A percentile compares a stretch with the other conserved stretches of the same genome.
Evolutionary conservation across 768 basidiomycete genomes (phyloP).

Genomic region (Pleurotus platypus): DNA sequence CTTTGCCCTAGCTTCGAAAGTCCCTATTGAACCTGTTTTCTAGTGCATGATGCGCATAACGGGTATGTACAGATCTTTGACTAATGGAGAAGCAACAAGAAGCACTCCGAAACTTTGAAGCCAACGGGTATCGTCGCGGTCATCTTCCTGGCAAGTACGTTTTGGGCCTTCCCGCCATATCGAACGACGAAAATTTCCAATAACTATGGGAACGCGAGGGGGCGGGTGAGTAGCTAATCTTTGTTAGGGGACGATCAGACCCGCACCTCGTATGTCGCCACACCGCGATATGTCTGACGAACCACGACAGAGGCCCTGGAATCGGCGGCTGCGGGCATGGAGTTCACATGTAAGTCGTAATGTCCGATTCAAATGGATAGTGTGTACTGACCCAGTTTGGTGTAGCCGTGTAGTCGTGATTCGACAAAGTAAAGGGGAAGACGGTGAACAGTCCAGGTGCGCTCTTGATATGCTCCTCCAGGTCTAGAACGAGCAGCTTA

Average conservation of each 20-base stretch:
- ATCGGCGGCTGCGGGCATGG: constrained; percentile 12
- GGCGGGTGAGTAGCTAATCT: background rate
- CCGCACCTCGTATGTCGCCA: constrained; percentile 14
- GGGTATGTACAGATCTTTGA: too few relatives aligned
- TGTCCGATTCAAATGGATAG: background rate
- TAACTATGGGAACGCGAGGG: constrained; percentile 12
- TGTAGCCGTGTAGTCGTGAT: constrained; percentile 16
- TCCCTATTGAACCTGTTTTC: too few relatives aligned
- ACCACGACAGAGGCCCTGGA: constrained; percentile 17
- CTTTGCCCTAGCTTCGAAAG: too few relatives aligned
- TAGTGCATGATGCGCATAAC: too few relatives aligned
- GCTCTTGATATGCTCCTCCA: constrained; percentile 18
- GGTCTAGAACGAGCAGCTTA: constrained; percentile 3
- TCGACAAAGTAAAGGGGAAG: constrained; percentile 17
- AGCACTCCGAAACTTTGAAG: too few relatives aligned
- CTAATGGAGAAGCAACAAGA: too few relatives aligned
- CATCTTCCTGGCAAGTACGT: constrained; percentile 10
- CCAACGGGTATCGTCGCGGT: too few relatives aligned
- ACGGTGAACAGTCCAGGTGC: constrained; percentile 11
- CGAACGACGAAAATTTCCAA: constrained; percentile 22
- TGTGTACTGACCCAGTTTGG: constrained; percentile 17
- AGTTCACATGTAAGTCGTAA: background rate
- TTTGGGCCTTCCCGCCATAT: constrained; percentile 13
- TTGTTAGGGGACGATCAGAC: background rate
- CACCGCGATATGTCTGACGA: constrained; percentile 14